Conservation (phyloP, 2,329 filamentous ascomycete species). For the Colletotrichum phormii region DNA sequence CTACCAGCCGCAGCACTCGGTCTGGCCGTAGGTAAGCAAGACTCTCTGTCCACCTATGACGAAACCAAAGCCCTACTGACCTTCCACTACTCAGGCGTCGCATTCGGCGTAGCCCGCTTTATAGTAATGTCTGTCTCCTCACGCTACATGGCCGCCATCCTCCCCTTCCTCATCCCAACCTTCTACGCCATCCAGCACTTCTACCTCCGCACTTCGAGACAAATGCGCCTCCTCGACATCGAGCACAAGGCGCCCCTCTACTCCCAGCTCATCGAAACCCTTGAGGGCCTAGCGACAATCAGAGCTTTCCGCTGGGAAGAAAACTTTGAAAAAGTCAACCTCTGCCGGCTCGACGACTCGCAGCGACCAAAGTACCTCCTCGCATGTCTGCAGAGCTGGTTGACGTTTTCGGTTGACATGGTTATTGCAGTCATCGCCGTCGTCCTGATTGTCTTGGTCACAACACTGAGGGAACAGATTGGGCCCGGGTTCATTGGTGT, state of each 20-base stretch:
- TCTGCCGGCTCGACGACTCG: conserved; percentile 56
- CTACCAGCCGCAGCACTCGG: conserved; percentile 39
- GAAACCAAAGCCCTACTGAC: background rate
- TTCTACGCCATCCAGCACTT: conserved; percentile 46
- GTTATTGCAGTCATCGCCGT: conserved; percentile 57
- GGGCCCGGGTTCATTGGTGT: conserved; percentile 29
- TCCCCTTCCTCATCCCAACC: conserved; percentile 43
- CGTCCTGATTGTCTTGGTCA: conserved; percentile 56
- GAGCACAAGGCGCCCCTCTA: conserved; percentile 51
- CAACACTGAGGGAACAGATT: conserved; percentile 38
- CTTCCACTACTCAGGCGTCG: background rate
- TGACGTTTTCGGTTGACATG: conserved; percentile 60
- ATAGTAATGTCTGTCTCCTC: conserved; percentile 43
- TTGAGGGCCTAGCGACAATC: conserved; percentile 60
- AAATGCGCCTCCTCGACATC: conserved; percentile 51
- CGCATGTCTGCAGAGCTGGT: conserved; percentile 62
- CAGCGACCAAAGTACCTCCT: conserved; percentile 65
- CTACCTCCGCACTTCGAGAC: conserved; percentile 51
- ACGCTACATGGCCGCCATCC: conserved; percentile 46
- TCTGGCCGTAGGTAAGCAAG: conserved; percentile 23
- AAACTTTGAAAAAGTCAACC: conserved; percentile 51
- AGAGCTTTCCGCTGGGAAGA: conserved; percentile 62
- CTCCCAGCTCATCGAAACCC: conserved; percentile 53
- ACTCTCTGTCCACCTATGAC: too few relatives aligned
- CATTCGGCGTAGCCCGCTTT: conserved; percentile 28